Percentiles rank a stretch among this genome's conserved stretches.
These are phyloP conservation scores for Talaromyces trachyspermus DNA, from an alignment of 495 filamentous ascomycete genomes.

Conservation along the genomic window DNA sequence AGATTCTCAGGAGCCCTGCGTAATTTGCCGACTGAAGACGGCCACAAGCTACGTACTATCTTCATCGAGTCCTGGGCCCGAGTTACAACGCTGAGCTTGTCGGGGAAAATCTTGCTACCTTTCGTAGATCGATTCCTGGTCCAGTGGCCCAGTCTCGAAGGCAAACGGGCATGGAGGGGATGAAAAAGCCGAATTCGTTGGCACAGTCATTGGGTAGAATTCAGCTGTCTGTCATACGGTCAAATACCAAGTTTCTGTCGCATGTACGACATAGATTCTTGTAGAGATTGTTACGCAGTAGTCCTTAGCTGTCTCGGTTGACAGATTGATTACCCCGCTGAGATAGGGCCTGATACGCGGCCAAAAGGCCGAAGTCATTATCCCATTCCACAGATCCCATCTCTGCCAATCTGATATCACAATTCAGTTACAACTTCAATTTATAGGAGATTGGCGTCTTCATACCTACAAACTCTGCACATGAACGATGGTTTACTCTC, in stretches of 20 bases:
- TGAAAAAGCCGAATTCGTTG: constrained; percentile 36
- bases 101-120: constrained; percentile 61
- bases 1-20: constrained; percentile 41
- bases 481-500: constrained; percentile 62
- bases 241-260: not conserved
- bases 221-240: not conserved
- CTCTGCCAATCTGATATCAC: no score
- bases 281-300: no score
- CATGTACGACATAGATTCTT: no score
- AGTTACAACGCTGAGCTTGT: constrained; percentile 69
- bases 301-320: no score
- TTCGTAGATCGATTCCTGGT: constrained; percentile 66
- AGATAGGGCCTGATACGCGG: no score
- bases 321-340: no score
- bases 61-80: constrained; percentile 93
- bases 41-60: constrained; percentile 53
- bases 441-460: no score
- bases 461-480: no score
- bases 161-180: constrained; percentile 35
- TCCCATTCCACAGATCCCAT: no score
- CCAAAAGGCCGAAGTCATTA: no score
- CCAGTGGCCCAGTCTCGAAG: constrained; percentile 58
- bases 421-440: no score
- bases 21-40: not conserved
- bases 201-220: constrained; percentile 37